Conservation (phyloP, 805 yeast species). For the Kodamaea laetipori region DNA sequence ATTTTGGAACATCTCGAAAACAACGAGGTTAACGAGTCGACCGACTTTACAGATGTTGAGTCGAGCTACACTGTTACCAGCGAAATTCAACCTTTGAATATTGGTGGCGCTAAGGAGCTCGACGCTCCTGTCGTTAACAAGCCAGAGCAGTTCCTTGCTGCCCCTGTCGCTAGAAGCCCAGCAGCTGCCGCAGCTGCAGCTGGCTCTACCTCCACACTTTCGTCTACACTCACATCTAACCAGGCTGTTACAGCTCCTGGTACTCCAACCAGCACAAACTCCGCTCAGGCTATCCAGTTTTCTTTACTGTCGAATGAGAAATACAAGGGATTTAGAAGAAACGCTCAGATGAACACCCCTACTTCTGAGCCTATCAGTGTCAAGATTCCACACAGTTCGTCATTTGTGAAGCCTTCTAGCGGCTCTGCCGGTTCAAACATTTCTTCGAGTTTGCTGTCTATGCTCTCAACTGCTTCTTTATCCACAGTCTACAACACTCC, state of each 20-base stretch:
- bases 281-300: slow-evolving; percentile 23
- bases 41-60: slow-evolving; percentile 24
- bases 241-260: slow-evolving; percentile 11
- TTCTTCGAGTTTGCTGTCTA: slow-evolving; percentile 17
- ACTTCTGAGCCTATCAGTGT: slow-evolving; percentile 25
- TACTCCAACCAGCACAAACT: neutral
- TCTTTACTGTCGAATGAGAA: slow-evolving; percentile 30
- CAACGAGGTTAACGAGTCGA: neutral
- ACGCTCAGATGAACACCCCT: slow-evolving; percentile 21
- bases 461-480: slow-evolving; percentile 15
- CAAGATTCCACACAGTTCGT: slow-evolving; percentile 20
- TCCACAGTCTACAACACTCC: slow-evolving; percentile 14
- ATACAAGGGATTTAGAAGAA: slow-evolving; percentile 47
- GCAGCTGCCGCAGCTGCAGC: slow-evolving; percentile 14
- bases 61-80: slow-evolving; percentile 20
- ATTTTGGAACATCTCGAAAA: slow-evolving; percentile 23
- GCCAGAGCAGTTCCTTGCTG: slow-evolving; percentile 7
- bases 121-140: too few relatives aligned
- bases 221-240: slow-evolving; percentile 14
- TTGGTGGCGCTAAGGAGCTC: slow-evolving; percentile 8
- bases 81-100: slow-evolving; percentile 29
- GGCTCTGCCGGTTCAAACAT: slow-evolving; percentile 13
- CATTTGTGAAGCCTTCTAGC: slow-evolving; percentile 14
- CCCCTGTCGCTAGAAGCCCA: slow-evolving; percentile 4
- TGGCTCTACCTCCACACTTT: slow-evolving; percentile 19